Conservation (phyloP, 2,329 filamentous ascomycete genomes). For the Fusarium brevicatenulatum region DNA sequence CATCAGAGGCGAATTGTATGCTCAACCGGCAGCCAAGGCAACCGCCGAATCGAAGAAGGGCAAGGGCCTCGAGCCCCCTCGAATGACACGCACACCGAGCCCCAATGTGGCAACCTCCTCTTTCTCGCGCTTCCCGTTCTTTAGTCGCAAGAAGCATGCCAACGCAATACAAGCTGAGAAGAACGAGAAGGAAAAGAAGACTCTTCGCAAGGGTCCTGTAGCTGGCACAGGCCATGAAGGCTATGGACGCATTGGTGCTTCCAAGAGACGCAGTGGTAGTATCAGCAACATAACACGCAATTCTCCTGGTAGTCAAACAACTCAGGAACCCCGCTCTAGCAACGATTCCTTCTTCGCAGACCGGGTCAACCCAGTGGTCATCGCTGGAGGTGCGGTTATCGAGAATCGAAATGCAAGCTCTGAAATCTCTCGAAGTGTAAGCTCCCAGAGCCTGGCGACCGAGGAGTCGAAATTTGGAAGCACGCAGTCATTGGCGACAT, state of each 20-base stretch:
- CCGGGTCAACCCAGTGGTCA: constrained; percentile 73
- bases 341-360: constrained; percentile 69
- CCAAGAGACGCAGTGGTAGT: constrained; percentile 72
- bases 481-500: constrained; percentile 55
- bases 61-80: constrained; percentile 32
- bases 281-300: constrained; percentile 59
- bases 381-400: constrained; percentile 70
- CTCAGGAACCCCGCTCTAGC: constrained; percentile 62
- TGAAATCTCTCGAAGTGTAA: constrained; percentile 61
- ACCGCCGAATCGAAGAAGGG: constrained; percentile 34
- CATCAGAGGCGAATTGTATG: constrained; percentile 31
- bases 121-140: constrained; percentile 79
- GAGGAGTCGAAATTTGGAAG: constrained; percentile 51
- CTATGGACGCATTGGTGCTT: constrained; percentile 73
- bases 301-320: constrained; percentile 56
- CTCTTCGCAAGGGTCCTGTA: constrained; percentile 76
- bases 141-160: constrained; percentile 75
- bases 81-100: constrained; percentile 58
- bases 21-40: constrained; percentile 16
- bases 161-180: constrained; percentile 62
- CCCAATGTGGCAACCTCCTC: constrained; percentile 65
- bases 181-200: constrained; percentile 55
- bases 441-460: constrained; percentile 57
- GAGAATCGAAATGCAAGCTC: constrained; percentile 67
- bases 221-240: constrained; percentile 96